Conservation (phyloP, 495 filamentous ascomycete genomes). For the Trichoderma erinaceum region DNA sequence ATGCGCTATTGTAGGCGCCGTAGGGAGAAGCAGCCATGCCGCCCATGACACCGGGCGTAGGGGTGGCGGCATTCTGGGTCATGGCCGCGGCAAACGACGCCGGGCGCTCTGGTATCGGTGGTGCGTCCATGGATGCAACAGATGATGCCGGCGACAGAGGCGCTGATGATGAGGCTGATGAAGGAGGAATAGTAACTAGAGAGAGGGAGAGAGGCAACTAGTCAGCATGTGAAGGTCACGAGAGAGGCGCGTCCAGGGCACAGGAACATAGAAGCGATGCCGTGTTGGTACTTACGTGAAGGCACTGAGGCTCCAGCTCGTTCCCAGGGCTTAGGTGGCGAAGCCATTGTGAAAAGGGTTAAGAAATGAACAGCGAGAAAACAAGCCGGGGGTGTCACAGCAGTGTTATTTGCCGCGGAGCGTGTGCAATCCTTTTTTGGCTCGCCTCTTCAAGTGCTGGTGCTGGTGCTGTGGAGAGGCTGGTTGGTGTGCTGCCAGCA, state of each 20-base stretch:
- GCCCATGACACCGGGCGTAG: conserved; percentile 41
- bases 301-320: conserved; percentile 58
- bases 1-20: conserved; percentile 50
- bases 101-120: conserved; percentile 75
- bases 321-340: conserved; percentile 97
- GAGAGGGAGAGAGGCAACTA: background rate
- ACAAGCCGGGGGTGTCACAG: conserved; percentile 1
- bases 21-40: conserved; percentile 46
- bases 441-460: background rate
- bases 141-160: conserved; percentile 36
- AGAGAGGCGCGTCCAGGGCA: background rate
- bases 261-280: background rate
- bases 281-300: conserved; percentile 36
- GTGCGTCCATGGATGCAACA: conserved; percentile 45
- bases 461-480: background rate
- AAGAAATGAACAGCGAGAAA: background rate
- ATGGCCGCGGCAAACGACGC: conserved; percentile 68
- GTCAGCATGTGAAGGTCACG: conserved; percentile 15
- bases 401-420: background rate
- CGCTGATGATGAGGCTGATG: conserved; percentile 37
- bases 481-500: background rate
- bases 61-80: conserved; percentile 69
- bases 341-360: conserved; percentile 42
- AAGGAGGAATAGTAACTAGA: conserved; percentile 35
- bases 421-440: background rate